Conservation (phyloP, 805 yeast species). For the Myxozyma geophila region DNA sequence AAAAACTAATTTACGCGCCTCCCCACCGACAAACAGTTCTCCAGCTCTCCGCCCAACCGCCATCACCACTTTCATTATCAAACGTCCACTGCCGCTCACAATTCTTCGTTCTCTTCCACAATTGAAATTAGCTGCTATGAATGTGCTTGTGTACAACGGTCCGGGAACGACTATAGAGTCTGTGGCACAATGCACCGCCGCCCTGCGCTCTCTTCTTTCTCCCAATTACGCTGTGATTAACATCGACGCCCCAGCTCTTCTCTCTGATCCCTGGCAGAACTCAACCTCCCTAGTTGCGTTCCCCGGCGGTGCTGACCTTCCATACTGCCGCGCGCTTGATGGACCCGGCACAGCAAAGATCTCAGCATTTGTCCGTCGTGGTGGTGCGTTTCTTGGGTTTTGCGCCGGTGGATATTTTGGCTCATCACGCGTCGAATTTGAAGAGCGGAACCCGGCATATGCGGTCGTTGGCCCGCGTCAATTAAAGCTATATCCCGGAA, state of each 20-base stretch:
- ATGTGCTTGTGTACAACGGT: conserved; percentile 72
- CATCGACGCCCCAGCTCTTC: conserved; percentile 63
- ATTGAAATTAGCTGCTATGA: conserved; percentile 54
- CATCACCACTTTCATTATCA: too few relatives aligned
- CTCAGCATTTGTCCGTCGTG: conserved; percentile 66
- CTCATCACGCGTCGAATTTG: conserved; percentile 77
- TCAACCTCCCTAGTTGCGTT: conserved; percentile 79
- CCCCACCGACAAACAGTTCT: too few relatives aligned
- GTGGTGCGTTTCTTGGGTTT: conserved; percentile 84
- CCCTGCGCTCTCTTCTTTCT: conserved; percentile 72
- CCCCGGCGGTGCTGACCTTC: conserved; percentile 98
- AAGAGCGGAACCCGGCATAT: conserved; percentile 72
- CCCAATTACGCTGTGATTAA: conserved; percentile 87
- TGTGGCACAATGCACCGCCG: conserved; percentile 79
- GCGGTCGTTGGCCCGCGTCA: conserved; percentile 83
- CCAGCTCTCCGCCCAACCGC: too few relatives aligned
- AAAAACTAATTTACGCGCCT: too few relatives aligned
- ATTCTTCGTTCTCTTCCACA: too few relatives aligned
- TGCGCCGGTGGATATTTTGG: conserved; percentile 97
- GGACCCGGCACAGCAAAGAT: conserved; percentile 70
- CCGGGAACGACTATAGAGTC: conserved; percentile 86
- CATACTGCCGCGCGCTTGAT: conserved; percentile 73
- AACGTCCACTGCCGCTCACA: too few relatives aligned
- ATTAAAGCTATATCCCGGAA: conserved; percentile 79
- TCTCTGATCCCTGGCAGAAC: conserved; percentile 84